Evolutionary conservation across 495 filamentous ascomycete genomes (phyloP).

Genomic region (Bryoglossum gracile): DNA sequence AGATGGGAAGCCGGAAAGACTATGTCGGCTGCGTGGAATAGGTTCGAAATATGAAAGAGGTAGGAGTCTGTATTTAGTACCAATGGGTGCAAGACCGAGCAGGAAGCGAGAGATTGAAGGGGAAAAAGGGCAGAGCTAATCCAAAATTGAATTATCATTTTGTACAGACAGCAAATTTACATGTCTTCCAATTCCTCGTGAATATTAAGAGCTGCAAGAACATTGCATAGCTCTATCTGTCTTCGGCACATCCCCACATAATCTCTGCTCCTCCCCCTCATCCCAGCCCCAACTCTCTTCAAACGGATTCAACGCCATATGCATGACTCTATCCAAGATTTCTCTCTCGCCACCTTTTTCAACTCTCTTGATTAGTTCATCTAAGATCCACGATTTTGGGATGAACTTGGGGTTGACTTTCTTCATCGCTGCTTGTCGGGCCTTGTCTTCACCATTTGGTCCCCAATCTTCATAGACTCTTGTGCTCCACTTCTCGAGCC

Average conservation of each 20-base stretch:
- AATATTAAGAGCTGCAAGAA: slow-evolving; percentile 62
- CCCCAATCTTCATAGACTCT: slow-evolving; percentile 69
- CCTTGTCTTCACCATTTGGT: slow-evolving; percentile 42
- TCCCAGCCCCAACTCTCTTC: slow-evolving; percentile 73
- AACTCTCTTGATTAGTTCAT: slow-evolving; percentile 83
- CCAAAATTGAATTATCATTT: too few relatives aligned
- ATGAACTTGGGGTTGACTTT: slow-evolving; percentile 85
- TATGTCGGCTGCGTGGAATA: too few relatives aligned
- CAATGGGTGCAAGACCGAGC: too few relatives aligned
- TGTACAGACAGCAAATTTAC: too few relatives aligned
- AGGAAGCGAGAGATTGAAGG: too few relatives aligned
- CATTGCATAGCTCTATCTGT: slow-evolving; percentile 77
- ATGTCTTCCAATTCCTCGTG: too few relatives aligned
- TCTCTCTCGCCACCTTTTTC: slow-evolving; percentile 78
- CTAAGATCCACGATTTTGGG: slow-evolving; percentile 82
- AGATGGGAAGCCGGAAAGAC: too few relatives aligned
- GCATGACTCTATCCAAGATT: slow-evolving; percentile 66
- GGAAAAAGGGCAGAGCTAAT: too few relatives aligned
- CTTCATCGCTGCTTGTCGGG: slow-evolving; percentile 68
- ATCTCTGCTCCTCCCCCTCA: slow-evolving; percentile 68
- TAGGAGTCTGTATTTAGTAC: too few relatives aligned
- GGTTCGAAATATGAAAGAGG: too few relatives aligned
- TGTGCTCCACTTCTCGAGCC: slow-evolving; percentile 65
- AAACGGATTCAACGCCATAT: slow-evolving; percentile 76
- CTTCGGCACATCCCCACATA: slow-evolving; percentile 81